Evolutionary conservation across 495 filamentous ascomycete genomes (phyloP).

Genomic region (Tuber microsphaerosporum): DNA sequence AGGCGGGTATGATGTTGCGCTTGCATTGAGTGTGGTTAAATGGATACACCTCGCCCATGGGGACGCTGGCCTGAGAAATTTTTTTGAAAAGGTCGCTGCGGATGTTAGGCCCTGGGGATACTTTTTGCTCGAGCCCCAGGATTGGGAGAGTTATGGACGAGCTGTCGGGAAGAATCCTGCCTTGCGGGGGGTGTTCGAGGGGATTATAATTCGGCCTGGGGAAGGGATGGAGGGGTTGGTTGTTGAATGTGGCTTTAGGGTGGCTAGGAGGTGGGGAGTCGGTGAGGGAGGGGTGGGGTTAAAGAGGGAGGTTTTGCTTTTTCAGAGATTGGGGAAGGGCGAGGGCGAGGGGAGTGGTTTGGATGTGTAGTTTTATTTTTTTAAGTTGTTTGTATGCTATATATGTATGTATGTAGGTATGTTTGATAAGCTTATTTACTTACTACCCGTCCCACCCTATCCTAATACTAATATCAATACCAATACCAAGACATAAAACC

Average conservation of each 20-base stretch:
- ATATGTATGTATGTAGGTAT: neutral
- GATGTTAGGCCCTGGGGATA: constrained; percentile 40
- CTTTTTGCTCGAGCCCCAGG: constrained; percentile 45
- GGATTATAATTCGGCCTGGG: constrained; percentile 30
- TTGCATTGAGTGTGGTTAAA: constrained; percentile 45
- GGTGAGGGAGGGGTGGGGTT: neutral
- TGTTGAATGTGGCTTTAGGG: neutral
- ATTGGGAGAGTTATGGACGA: constrained; percentile 43
- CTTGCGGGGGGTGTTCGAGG: constrained; percentile 17
- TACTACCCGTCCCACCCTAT: neutral
- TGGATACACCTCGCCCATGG: constrained; percentile 44
- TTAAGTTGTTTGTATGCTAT: neutral
- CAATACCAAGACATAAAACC: neutral
- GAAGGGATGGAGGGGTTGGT: constrained; percentile 20
- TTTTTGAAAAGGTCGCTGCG: constrained; percentile 39
- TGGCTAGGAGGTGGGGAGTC: constrained; percentile 13
- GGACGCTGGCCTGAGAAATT: constrained; percentile 40
- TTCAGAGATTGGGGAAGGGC: constrained; percentile 2
- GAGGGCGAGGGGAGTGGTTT: neutral
- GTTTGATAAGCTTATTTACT: neutral
- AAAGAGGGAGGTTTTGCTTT: constrained; percentile 12
- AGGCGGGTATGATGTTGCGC: constrained; percentile 41
- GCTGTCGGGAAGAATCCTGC: constrained; percentile 41
- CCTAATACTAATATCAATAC: neutral
- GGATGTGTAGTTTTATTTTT: neutral